Evolutionary conservation across 2,329 filamentous ascomycete genomes (phyloP), one percentile per base, ranked within the genome.

Genomic region (Colletotrichum sp.): DNA sequence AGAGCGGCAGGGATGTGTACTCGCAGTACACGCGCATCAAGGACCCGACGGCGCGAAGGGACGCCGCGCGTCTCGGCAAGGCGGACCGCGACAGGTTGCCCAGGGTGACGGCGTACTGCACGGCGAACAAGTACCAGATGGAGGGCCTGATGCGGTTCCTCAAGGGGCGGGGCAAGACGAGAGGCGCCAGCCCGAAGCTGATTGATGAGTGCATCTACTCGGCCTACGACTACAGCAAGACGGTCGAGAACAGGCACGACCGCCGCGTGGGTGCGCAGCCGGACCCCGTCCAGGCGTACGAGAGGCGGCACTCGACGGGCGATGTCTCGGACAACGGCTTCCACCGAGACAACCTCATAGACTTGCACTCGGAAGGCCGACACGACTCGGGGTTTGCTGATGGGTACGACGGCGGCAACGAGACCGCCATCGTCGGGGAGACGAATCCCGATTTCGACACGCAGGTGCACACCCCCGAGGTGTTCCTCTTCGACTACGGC

Each of bases 171-270:
- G 91, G 92, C 62, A 95, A 95, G 84, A 91, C 92, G 36, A 92
- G 95, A 80, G 95, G 95, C 21, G 92, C 96, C 18, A 94, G 93
- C 76, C 96, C 97, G 2, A 99, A 98, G 85, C 87, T 97, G 74
- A 98, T 98, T 80, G 97, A 99, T 83, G 97, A 99, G 85, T 99
- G 97, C 84, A 95, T 99, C 80, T 99, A 99, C 85, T 95, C 96
- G 13, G 95, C 96, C 0, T 99, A 98, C 85, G 93, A 92, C 81
- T 98, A 98, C 84, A 89, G 89, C 57, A 89, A 91, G 71, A 80
- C 82, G 49, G 80, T 80, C 80, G 88, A 86, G 81, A 80, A 83
- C 44, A 82, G 79, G 8, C 82, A 84, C 62, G 81, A 81, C 28
- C 77, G 80, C 3, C 78, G 79, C 7, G 77, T 80, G 15, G 80